Evolutionary conservation across 768 basidiomycete species (phyloP), one percentile per base, ranked within the genome.

Genomic region (Boletus rufocinnamomeus): DNA sequence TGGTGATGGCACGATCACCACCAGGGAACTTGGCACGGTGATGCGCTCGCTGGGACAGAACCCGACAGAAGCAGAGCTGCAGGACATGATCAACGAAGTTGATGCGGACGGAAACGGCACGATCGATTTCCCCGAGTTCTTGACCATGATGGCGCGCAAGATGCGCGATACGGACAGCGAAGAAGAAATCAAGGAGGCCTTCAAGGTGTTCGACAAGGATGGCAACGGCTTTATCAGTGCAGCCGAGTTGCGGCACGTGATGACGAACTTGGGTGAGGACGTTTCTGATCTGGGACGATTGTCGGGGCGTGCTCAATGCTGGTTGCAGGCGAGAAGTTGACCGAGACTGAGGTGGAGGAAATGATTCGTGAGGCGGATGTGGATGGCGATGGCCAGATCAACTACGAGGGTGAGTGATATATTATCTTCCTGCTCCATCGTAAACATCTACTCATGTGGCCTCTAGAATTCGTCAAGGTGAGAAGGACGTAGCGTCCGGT

Each of bases 331-430:
- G 93, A 95, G 80, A 94, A 93, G 74, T 79, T 95, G 57, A 82
- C 90, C 14, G 93, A 95, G 63, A 80, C 69, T 9, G 94, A 96
- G 75, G 93, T 95, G 62, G 90, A 93, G 60, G 94, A 95, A 80
- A 95, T 97, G 94, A 97, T 97, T 72, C 87, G 93, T 54, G 95
- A 97, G 77, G 95, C 94, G 56, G 94, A 97, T 71, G 82, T 93
- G 51, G 93, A 97, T 69, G 94, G 95, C 52, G 92, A 94, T 72
- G 93, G 93, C n/a, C 91, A 93, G 76, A 91, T 92, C 76, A 89
- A 91, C 75, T 93, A 91, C 70, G 86, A 90, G 2, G 89, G 89
- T 88, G 58, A 56, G 82, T 68, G 63, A 9, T 23, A 21, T 34
- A 11, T 21, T 1, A 8, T 41, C n/a, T 43, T 23, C 1, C 6